Percentiles rank a stretch among this genome's conserved stretches.
phyloP scores from a whole-genome alignment of 2,329 filamentous ascomycete species.

The Trichophyton schoenleinii region DNA sequence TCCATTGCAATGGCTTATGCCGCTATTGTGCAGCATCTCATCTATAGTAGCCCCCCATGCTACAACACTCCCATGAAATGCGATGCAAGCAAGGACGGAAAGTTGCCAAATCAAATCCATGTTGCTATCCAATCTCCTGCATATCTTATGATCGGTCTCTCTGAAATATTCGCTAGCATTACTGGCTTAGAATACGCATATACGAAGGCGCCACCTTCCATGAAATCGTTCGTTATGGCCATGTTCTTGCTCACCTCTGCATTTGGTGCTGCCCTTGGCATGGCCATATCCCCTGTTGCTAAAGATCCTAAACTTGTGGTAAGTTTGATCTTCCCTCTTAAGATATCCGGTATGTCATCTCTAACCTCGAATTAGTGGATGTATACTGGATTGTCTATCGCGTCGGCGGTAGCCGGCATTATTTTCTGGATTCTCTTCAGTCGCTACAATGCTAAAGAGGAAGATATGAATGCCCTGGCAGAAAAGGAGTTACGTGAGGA shows the following conservation, averaged over 20 bases:
- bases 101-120: conserved; percentile 29
- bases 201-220: conserved; percentile 57
- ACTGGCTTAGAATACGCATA: conserved; percentile 63
- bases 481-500: conserved; percentile 7
- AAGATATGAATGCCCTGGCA: conserved; percentile 40
- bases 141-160: conserved; percentile 34
- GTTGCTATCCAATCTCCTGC: conserved; percentile 35
- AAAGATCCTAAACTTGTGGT: conserved; percentile 49
- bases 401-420: conserved; percentile 38
- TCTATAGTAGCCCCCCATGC: conserved; percentile 43
- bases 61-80: conserved; percentile 30
- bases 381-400: conserved; percentile 45
- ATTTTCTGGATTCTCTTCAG: conserved; percentile 43
- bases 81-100: conserved; percentile 23
- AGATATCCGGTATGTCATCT: not conserved
- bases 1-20: conserved; percentile 50
- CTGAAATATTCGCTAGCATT: conserved; percentile 51
- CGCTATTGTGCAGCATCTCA: conserved; percentile 44
- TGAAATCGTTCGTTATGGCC: conserved; percentile 51
- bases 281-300: conserved; percentile 48
- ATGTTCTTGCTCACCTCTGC: conserved; percentile 47
- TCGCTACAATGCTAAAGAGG: conserved; percentile 38
- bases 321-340: conserved; percentile 2
- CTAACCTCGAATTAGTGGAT: conserved; percentile 37
- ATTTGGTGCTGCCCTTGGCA: conserved; percentile 46